Evolutionary conservation across 1,284 basidiomycete genomes (phyloP), one percentile per base, ranked within the genome.

Genomic region (Porphyrellus sp.): DNA sequence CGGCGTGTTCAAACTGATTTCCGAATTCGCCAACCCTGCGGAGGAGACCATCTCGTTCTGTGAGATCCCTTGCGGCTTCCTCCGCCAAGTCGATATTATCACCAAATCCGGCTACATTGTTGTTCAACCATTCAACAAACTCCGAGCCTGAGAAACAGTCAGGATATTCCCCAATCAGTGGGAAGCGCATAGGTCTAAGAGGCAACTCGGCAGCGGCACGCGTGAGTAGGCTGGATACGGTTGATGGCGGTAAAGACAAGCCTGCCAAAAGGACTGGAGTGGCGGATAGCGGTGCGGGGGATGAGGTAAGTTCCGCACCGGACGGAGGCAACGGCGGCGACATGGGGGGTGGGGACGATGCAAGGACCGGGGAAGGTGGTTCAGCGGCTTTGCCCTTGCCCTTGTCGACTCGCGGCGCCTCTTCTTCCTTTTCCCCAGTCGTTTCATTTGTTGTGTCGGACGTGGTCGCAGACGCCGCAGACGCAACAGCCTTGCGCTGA

Each of bases 101-200:
- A 20, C 80, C 82, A 58, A 91, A 82, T 11, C 78, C 86, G 55
- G 81, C 77, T 5, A 91, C 79, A 56, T 85, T 83, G 53, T 80
- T 78, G 54, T 79, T 80, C 48, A 93, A 70, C 89, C 89, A 93
- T 27, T 77, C 75, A 16, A 85, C 85, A 57, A 92, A 82, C 56
- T 92, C 90, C 38, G 89, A 87, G 45, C 90, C 90, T 5, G 82
- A 84, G 68, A 93, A 93, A 55, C 88, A 89, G 59, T 91, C 86
- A 21, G 85, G 81, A 61, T 94, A 94, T 68, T 92, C 90, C 24
- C 92, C 92, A n/a, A 95, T 70, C 21, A 95, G 76, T 1, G 91
- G 87, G 72, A 91, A 85, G 46, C 82, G 86, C 53, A 86, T 79
- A 30, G 82, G 74, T 55, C 79, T 82, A 54, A 85, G 77, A 42